Conservation (phyloP, 1,139 yeast species). For the Kodamaea ohmeri region DNA sequence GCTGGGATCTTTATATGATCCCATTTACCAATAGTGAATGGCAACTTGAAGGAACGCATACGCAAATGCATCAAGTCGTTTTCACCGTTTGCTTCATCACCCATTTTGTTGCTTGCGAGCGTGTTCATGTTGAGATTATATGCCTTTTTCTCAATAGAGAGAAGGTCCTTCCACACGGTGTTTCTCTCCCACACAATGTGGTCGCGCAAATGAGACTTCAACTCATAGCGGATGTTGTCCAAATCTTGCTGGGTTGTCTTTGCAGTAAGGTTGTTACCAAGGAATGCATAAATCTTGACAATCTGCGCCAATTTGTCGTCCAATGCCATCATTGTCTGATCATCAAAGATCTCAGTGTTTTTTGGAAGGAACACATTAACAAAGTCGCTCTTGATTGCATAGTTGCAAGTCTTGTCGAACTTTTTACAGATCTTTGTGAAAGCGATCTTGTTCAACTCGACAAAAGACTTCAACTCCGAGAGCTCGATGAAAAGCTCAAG, state of each 20-base stretch:
- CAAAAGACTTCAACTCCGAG: conserved; percentile 78
- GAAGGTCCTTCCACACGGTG: conserved; percentile 96
- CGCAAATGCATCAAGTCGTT: conserved; percentile 26
- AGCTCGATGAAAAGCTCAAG: conserved; percentile 67
- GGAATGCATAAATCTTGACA: conserved; percentile 47
- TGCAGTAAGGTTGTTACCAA: conserved; percentile 32
- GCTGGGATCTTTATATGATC: conserved; percentile 25
- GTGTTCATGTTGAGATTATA: conserved; percentile 34
- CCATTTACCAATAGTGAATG: conserved; percentile 21
- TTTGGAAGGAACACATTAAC: conserved; percentile 44
- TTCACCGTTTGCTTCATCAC: conserved; percentile 27
- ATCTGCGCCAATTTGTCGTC: conserved; percentile 48
- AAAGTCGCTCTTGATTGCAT: conserved; percentile 54
- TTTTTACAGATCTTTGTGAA: conserved; percentile 86
- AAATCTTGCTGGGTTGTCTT: conserved; percentile 33
- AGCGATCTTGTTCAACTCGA: conserved; percentile 83
- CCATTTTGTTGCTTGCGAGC: conserved; percentile 30
- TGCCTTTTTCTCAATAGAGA: conserved; percentile 72
- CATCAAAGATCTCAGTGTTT: conserved; percentile 46
- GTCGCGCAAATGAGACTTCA: conserved; percentile 77
- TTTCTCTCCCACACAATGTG: conserved; percentile 96
- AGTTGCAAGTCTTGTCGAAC: conserved; percentile 77
- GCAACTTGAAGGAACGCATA: conserved; percentile 20
- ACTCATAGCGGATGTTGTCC: conserved; percentile 59
- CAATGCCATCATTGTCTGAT: conserved; percentile 43